Evolutionary conservation across 306 rosid species (phyloP).

Genomic region (Castanea sativa): DNA sequence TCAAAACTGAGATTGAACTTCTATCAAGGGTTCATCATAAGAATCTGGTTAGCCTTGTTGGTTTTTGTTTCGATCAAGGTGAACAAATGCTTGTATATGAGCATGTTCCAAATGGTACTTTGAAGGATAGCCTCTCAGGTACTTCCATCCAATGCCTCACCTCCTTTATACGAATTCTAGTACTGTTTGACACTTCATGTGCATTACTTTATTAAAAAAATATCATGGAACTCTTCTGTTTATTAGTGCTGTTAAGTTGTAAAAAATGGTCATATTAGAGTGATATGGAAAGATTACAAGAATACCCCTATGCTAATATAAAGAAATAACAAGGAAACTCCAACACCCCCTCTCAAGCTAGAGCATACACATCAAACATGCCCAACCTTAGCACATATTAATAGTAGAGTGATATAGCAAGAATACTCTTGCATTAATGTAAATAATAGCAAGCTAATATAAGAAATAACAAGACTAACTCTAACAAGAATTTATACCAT

Average conservation of each 20-base stretch:
- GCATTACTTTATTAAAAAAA: not conserved
- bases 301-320: too few species aligned
- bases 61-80: constrained; percentile 52
- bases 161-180: not conserved
- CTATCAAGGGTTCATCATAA: constrained; percentile 61
- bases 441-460: too few species aligned
- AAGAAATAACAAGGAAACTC: too few species aligned
- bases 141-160: not conserved
- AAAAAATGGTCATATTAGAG: too few species aligned
- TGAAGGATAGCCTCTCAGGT: constrained; percentile 45
- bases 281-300: too few species aligned
- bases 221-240: not conserved
- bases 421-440: too few species aligned
- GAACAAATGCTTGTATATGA: constrained; percentile 60
- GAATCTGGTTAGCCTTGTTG: constrained; percentile 49
- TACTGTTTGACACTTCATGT: not conserved
- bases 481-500: not conserved
- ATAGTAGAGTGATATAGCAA: too few species aligned
- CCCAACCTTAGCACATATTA: too few species aligned
- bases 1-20: constrained; percentile 56
- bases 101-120: constrained; percentile 41
- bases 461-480: too few species aligned
- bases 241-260: not conserved
- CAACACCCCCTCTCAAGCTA: too few species aligned
- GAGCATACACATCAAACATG: too few species aligned